A percentile compares a stretch with the other conserved stretches of the same genome.
These are phyloP conservation scores for Diospyros kaki DNA, from an alignment of 148 eudicot genomes.

Conservation along the genomic window DNA sequence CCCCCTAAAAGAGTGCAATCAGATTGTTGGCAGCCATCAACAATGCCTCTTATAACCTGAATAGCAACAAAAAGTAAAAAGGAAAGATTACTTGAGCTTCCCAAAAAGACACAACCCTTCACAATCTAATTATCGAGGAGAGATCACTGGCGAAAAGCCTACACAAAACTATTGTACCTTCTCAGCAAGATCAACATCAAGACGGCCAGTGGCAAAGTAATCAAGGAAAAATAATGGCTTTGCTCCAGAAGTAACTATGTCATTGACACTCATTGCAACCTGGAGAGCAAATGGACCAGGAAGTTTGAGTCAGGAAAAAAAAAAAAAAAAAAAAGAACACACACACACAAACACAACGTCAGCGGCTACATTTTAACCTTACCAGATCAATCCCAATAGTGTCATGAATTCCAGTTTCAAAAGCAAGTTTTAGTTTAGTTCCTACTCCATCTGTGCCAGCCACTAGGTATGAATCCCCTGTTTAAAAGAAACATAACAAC, in stretches of 20 bases:
- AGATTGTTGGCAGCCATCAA: constrained; percentile 89
- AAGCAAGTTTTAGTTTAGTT: constrained; percentile 90
- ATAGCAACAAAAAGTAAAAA: not conserved
- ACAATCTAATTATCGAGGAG: too few species aligned
- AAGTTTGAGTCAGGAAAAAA: not conserved
- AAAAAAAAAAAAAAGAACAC: not conserved
- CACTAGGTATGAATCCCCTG: constrained; percentile 93
- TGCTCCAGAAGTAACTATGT: constrained; percentile 94
- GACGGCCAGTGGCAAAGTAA: constrained; percentile 91
- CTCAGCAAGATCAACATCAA: constrained; percentile 95
- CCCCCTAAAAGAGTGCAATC: constrained; percentile 92
- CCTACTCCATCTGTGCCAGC: constrained; percentile 99
- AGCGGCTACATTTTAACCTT: constrained; percentile 6
- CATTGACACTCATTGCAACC: constrained; percentile 99
- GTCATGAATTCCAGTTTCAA: constrained; percentile 90
- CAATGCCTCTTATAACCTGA: constrained; percentile 92
- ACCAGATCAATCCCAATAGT: constrained; percentile 96
- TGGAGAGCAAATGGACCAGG: constrained; percentile 19
- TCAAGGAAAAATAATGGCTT: constrained; percentile 91
- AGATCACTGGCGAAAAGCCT: not conserved
- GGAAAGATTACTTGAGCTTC: not conserved
- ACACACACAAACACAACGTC: not conserved
- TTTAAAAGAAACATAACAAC: constrained; percentile 2
- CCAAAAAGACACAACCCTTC: not conserved
- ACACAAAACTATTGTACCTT: constrained; percentile 34